Evolutionary conservation across 1,139 yeast genomes (phyloP).

Genomic region (Kodamaea fungicola): DNA sequence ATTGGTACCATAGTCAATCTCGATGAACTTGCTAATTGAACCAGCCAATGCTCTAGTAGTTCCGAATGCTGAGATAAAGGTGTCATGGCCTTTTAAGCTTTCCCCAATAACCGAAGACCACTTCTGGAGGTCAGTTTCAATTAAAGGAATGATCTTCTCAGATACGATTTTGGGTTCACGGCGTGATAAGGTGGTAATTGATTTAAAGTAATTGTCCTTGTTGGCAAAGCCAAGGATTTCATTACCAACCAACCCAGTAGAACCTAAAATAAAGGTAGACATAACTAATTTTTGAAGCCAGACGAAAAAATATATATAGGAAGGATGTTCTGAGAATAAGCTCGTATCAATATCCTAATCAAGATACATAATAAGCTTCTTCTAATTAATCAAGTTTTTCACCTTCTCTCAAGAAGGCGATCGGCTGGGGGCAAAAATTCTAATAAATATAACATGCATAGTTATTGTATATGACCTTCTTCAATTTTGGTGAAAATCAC

Average conservation of each 20-base stretch:
- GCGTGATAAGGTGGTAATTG: slow-evolving; percentile 47
- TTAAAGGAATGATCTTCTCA: slow-evolving; percentile 25
- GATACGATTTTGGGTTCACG: slow-evolving; percentile 22
- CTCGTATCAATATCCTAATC: too few relatives aligned
- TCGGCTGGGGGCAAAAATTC: too few relatives aligned
- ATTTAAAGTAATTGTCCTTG: slow-evolving; percentile 23
- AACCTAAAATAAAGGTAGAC: slow-evolving; percentile 45
- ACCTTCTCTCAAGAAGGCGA: too few relatives aligned
- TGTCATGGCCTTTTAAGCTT: slow-evolving; percentile 17
- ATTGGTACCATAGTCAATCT: slow-evolving; percentile 70
- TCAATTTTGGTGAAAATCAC: too few relatives aligned
- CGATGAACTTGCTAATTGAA: slow-evolving; percentile 58
- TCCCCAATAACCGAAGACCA: slow-evolving; percentile 36
- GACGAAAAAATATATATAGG: too few relatives aligned
- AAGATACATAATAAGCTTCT: too few relatives aligned
- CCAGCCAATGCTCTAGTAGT: slow-evolving; percentile 74
- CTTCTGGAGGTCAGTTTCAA: slow-evolving; percentile 34
- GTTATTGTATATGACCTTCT: too few relatives aligned
- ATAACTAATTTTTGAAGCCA: slow-evolving; percentile 6
- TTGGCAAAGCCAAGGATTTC: slow-evolving; percentile 40
- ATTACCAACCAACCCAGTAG: slow-evolving; percentile 61
- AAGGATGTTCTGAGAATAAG: too few relatives aligned
- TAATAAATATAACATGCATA: too few relatives aligned
- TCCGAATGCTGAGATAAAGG: slow-evolving; percentile 64
- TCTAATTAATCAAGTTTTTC: too few relatives aligned